These are phyloP conservation scores for Tetradesmus obliquus DNA, from an alignment of 139 green algal species.

Conservation along the genomic window DNA sequence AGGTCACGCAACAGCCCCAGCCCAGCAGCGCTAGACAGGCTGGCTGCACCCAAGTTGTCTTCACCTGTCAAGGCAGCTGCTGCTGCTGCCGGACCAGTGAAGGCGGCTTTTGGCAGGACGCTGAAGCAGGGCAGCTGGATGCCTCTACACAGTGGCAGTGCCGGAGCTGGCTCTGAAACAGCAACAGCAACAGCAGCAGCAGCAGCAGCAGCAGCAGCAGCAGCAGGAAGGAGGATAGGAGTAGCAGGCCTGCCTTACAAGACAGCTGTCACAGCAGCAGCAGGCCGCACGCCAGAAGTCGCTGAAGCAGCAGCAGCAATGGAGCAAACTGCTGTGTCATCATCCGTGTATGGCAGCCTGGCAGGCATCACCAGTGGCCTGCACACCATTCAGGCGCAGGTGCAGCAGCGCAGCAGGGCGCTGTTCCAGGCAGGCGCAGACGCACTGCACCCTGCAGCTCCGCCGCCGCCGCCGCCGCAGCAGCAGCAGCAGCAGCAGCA, in stretches of 20 bases:
- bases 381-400: not conserved
- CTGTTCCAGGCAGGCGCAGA: slow-evolving; percentile 25
- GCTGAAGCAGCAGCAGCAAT: not conserved
- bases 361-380: slow-evolving; percentile 20
- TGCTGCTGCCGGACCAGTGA: not conserved
- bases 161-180: not conserved
- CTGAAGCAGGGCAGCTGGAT: not conserved
- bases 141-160: not conserved
- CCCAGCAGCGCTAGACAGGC: not conserved
- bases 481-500: not conserved
- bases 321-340: not conserved
- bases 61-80: slow-evolving; percentile 5
- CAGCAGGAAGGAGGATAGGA: not conserved
- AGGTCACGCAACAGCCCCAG: not conserved
- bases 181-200: not conserved
- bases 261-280: not conserved
- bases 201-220: not conserved
- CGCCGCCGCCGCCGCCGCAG: not conserved
- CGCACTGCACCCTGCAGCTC: not conserved
- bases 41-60: not conserved
- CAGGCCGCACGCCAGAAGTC: not conserved
- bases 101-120: slow-evolving; percentile 20
- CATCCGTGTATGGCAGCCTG: slow-evolving; percentile 8
- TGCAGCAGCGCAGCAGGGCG: slow-evolving; percentile 21
- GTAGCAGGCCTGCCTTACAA: not conserved